These are phyloP conservation scores for Termitomyces sp. DNA, from an alignment of 1,284 basidiomycete species.

Conservation along the genomic window DNA sequence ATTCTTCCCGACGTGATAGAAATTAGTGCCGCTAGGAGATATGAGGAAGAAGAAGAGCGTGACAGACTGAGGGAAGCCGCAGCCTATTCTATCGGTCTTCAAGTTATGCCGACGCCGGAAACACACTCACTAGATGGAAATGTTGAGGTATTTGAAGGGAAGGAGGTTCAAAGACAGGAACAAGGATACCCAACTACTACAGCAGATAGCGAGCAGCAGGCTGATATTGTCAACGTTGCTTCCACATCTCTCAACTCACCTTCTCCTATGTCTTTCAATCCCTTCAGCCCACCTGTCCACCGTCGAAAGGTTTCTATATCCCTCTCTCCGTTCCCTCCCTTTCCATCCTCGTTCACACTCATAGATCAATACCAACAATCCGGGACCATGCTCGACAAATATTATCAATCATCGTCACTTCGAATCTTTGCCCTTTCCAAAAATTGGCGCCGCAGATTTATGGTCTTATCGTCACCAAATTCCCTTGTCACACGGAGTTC, in stretches of 20 bases:
- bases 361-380: slow-evolving; percentile 48
- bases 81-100: slow-evolving; percentile 67
- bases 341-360: slow-evolving; percentile 49
- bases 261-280: slow-evolving; percentile 19
- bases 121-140: slow-evolving; percentile 25
- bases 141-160: slow-evolving; percentile 21
- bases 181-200: background rate
- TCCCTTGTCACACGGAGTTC: slow-evolving; percentile 26
- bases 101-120: slow-evolving; percentile 28
- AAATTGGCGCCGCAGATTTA: slow-evolving; percentile 64
- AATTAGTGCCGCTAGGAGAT: slow-evolving; percentile 47
- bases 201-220: slow-evolving; percentile 11
- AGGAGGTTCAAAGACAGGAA: slow-evolving; percentile 1
- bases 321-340: slow-evolving; percentile 43
- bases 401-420: slow-evolving; percentile 59
- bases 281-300: slow-evolving; percentile 30
- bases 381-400: slow-evolving; percentile 54
- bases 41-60: slow-evolving; percentile 66
- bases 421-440: slow-evolving; percentile 65
- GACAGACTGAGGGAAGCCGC: slow-evolving; percentile 67
- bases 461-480: slow-evolving; percentile 54
- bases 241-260: slow-evolving; percentile 20
- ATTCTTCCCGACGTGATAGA: slow-evolving; percentile 68
- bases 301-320: slow-evolving; percentile 31
- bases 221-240: slow-evolving; percentile 5